Base-by-base conservation (phyloP, 179 eudicot genomes). In the Corrigiola litoralis region DNA sequence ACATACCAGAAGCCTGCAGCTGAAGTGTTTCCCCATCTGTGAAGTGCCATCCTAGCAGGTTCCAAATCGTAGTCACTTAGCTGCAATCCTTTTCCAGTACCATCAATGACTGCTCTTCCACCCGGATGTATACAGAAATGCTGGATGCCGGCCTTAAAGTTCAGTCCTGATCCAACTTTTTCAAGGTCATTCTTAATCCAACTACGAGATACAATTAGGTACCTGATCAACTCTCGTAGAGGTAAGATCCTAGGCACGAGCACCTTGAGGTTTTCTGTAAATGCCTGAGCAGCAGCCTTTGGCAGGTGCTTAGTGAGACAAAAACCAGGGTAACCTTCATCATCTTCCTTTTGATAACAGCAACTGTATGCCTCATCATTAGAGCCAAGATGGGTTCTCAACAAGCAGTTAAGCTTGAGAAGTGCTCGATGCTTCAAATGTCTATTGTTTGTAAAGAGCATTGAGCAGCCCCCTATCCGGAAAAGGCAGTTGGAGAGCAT, bases 1-100 rank as follows among this genome's bases (percentile, higher is more conserved):
- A 87, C 95, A 69, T 90, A 90, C 97, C 97, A 90, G 28, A 90
- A 73, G 1, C 95, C 83, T 18, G 92, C 78, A 0, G 92, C 88
- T 1, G 92, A 84, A 5, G 92, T 86, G 73, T 86, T 86, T 3
- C 92, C 92, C 72, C 87, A 86, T 28, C 92, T 66, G 49, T 86
- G 86, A 29, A 86, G 83, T 0, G 92, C 76, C 92, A 86, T 86
- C 63, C 80, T 71, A 6, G 92, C 76, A 5, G 92, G 92, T 75
- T 86, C 92, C 41, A 86, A 61, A 55, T 86, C 92, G 25, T 81
- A 63, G n/a, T 70, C 80, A 14, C 59, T 68, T 1, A 86, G 70
- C 76, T 75, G 72, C 36, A 86, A 54, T n/a, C 82, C 85, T 62
- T 74, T 78, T 32, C 84, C 75, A 4, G 86, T 82, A 1, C 82